Base-by-base conservation (phyloP, 2,329 filamentous ascomycete genomes). In the Fusarium abutilonis region DNA sequence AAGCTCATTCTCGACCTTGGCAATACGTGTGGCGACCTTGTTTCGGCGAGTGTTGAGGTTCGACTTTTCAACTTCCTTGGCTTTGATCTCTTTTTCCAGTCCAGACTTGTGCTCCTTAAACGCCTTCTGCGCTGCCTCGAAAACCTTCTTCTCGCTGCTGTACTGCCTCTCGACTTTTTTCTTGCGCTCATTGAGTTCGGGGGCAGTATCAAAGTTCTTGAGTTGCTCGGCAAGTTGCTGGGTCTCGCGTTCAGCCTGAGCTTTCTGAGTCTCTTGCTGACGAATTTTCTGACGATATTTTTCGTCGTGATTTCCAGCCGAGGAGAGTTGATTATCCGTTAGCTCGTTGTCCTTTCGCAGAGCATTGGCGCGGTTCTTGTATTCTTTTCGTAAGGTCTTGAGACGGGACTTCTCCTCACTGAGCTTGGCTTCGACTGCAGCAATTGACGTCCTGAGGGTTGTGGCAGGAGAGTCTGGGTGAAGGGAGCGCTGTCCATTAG, bases 401-500 rank as follows among this genome's bases (percentile, higher is more conserved):
- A 91, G 83, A 48, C 86, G 85, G 56, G 84, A 82, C 67, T 86
- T 88, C 69, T 89, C 87, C 60, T 93, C 89, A 21, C 84, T 80
- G 29, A 93, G 80, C 73, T 89, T 91, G 55, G 83, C 81, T 71
- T 93, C 89, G 44, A 89, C 86, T 10, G 88, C 86, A 42, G 86
- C 86, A 67, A 93, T 92, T 2, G 90, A 92, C 28, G 89, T 90
- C 73, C 86, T 88, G 35, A 94, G 81, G 2, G 90, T 93, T 9
- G 89, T 91, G 9, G 86, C 87, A 3, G 91, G 91, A 11, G 90
- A 93, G 61, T 91, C 89, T 23, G 90, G 90, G 44, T 89, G 86
- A 31, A 90, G 82, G 15, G 85, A 84, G 55, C 86, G 84, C 70
- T 88, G 86, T 23, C 76, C 77, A 50, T 77, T 77, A 14, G 81